Evolutionary conservation across 352 stramenopile genomes (phyloP), one percentile per base, ranked within the genome.

Genomic region (Elongisporangium prolatum): DNA sequence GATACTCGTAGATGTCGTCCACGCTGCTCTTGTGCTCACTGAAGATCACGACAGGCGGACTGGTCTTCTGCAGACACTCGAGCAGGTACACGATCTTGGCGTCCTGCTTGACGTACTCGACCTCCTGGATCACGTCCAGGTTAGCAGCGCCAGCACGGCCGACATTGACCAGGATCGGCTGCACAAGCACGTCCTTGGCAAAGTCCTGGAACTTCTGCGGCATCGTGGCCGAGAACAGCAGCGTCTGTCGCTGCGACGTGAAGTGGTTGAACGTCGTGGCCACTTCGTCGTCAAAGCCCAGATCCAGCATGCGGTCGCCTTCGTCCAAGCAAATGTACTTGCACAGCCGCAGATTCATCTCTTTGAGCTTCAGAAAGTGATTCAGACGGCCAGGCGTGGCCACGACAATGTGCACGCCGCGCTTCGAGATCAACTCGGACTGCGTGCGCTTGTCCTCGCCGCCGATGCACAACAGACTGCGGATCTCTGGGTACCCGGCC

Each of bases 191-290:
- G 60, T 94, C 76, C 66, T 98, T 97, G 21, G 97, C 97, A 78
- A 99, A 99, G 68, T 99, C 96, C 73, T 99, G 95, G 77, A 99
- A 99, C 64, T 99, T 99, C 65, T 99, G 96, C 0, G 97, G 97
- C 93, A 99, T 99, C 17, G 97, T 99, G 28, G 97, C 97, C 40
- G 85, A 98, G 71, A 99, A 99, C 28, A 99, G 75, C 48, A 99
- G 85, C 28, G 97, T 99, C 77, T 99, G 97, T 16, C 97, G 87
- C 84, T 99, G 97, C 50, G 82, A 77, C 16, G 80, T 87, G 65
- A 99, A 99, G 61, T 99, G 91, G 67, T 99, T 99, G 69, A 99
- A 99, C 38, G 98, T 99, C 48, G 96, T 93, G 50, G 93, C 81
- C 37, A 98, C 88, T 64, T 98, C 88, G 60, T 97, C 82, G 59